phyloP scores from a whole-genome alignment of 2,329 filamentous ascomycete genomes.

The Chlorencoelia australis region DNA sequence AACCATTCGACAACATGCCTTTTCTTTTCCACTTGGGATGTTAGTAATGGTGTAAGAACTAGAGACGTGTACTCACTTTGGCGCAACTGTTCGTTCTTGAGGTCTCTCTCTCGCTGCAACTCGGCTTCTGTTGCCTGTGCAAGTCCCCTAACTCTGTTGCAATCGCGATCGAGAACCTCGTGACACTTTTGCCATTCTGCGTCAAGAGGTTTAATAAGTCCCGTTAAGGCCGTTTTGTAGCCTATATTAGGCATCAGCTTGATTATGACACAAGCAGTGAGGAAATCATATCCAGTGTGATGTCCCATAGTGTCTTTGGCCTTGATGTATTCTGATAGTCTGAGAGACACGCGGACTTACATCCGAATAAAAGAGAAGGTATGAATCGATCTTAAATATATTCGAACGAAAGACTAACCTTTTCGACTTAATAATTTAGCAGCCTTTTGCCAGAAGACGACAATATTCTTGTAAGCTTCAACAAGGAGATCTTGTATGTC shows the following conservation, averaged over 20 bases:
- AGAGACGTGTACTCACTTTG: too few relatives aligned
- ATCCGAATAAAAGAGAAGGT: too few relatives aligned
- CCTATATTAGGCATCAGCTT: not conserved
- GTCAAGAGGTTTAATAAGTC: not conserved
- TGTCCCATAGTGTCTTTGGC: too few relatives aligned
- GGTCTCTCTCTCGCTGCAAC: not conserved
- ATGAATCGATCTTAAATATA: too few relatives aligned
- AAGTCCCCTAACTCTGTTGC: not conserved
- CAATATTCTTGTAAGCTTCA: constrained; percentile 8
- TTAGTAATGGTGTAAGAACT: too few relatives aligned
- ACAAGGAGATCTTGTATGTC: not conserved
- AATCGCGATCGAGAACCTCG: not conserved
- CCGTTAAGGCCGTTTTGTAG: not conserved
- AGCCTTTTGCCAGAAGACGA: constrained; percentile 9
- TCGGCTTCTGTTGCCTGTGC: not conserved
- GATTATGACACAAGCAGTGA: too few relatives aligned
- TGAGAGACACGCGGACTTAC: too few relatives aligned
- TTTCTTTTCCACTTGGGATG: not conserved
- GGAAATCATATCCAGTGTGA: too few relatives aligned
- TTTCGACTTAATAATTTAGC: constrained; percentile 7
- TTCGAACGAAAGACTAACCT: constrained; percentile 7
- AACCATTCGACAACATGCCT: constrained; percentile 6
- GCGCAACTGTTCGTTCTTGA: not conserved
- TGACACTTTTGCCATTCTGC: not conserved
- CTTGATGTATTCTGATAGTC: too few relatives aligned